Percentiles rank a stretch among this genome's conserved stretches.
phyloP scores from a whole-genome alignment of 2,329 filamentous ascomycete species.

The Aspergillus sp. region DNA sequence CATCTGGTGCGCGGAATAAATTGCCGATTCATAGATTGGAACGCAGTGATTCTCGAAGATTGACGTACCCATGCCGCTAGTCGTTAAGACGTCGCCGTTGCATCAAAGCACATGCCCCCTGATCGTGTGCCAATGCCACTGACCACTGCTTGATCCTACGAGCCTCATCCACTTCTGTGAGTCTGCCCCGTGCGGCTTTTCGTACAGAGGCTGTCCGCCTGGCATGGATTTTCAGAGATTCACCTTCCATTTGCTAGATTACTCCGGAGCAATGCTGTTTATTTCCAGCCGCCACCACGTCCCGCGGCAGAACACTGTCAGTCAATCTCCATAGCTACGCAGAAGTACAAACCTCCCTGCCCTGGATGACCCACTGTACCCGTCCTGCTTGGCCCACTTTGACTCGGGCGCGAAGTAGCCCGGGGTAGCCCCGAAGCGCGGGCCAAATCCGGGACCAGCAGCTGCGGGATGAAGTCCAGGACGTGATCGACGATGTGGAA shows the following conservation, averaged over 20 bases:
- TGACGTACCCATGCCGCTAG: slow-evolving; percentile 40
- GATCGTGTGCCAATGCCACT: slow-evolving; percentile 6
- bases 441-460: slow-evolving; percentile 11
- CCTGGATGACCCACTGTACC: neutral
- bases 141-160: slow-evolving; percentile 14
- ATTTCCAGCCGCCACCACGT: slow-evolving; percentile 7
- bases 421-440: slow-evolving; percentile 16
- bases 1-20: slow-evolving; percentile 11
- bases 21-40: slow-evolving; percentile 37
- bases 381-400: too few relatives aligned
- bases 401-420: too few relatives aligned
- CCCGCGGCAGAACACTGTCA: slow-evolving; percentile 15
- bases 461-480: slow-evolving; percentile 19
- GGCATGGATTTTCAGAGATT: slow-evolving; percentile 51
- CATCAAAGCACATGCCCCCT: too few relatives aligned
- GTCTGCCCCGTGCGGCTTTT: slow-evolving; percentile 50
- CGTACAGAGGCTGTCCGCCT: slow-evolving; percentile 46
- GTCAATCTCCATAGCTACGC: slow-evolving; percentile 13
- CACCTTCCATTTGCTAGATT: slow-evolving; percentile 52
- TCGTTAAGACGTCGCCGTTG: too few relatives aligned
- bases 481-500: slow-evolving; percentile 28
- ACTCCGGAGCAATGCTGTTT: too few relatives aligned
- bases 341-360: neutral
- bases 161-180: slow-evolving; percentile 49
- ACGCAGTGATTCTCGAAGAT: slow-evolving; percentile 36